Conservation (phyloP, 139 green algal species). For the Chara braunii region DNA sequence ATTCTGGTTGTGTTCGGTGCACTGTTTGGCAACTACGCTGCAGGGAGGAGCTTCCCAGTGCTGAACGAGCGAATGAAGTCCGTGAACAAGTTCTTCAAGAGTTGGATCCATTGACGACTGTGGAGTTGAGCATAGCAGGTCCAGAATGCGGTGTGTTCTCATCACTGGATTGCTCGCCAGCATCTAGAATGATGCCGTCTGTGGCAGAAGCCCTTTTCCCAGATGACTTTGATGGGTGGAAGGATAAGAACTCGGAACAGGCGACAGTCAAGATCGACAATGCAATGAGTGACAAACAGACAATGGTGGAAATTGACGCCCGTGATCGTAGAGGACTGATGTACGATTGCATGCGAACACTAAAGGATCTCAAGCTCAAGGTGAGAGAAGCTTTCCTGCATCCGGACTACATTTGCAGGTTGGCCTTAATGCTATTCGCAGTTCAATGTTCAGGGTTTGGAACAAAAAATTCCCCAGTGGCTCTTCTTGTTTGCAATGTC, state of each 20-base stretch:
- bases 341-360: conserved; percentile 61
- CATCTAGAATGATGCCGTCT: not conserved
- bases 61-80: conserved; percentile 23
- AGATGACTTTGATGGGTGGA: not conserved
- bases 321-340: conserved; percentile 69
- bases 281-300: conserved; percentile 48
- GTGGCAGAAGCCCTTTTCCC: not conserved
- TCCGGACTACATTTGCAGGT: too few relatives aligned
- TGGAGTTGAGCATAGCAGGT: not conserved
- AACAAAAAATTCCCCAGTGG: too few relatives aligned
- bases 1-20: too few relatives aligned
- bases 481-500: too few relatives aligned
- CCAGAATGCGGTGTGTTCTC: too few relatives aligned
- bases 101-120: conserved; percentile 8
- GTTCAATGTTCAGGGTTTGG: too few relatives aligned
- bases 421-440: too few relatives aligned
- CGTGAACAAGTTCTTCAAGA: conserved; percentile 7
- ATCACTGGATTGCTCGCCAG: not conserved
- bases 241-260: not conserved
- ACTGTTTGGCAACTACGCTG: not conserved
- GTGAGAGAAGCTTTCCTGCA: too few relatives aligned
- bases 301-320: conserved; percentile 43
- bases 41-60: conserved; percentile 42
- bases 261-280: conserved; percentile 57
- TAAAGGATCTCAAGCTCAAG: conserved; percentile 63